A percentile compares a stretch with the other conserved stretches of the same genome.
These are phyloP conservation scores for Penicillium griseofulvum DNA, from an alignment of 2,329 filamentous ascomycete genomes.

Conservation along the genomic window DNA sequence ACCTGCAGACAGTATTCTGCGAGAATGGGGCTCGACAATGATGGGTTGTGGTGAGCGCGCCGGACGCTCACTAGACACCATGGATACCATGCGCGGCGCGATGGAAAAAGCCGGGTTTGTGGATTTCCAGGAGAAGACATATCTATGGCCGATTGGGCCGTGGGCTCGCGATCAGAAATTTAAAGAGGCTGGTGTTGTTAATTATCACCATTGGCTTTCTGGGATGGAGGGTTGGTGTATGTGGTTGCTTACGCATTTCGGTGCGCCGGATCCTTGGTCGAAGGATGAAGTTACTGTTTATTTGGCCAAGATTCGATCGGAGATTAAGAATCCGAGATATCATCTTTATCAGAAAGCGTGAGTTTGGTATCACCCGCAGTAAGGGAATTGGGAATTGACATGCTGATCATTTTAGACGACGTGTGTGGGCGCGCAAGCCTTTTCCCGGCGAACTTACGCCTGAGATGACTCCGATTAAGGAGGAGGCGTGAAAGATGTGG, in stretches of 20 bases:
- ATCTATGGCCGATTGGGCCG: slow-evolving; percentile 3
- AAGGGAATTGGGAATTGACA: too few relatives aligned
- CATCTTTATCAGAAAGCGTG: slow-evolving; percentile 4
- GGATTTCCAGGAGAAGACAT: slow-evolving; percentile 1
- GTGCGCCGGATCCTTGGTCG: slow-evolving; percentile 3
- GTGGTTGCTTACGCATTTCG: slow-evolving; percentile 3
- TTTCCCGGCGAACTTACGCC: background rate
- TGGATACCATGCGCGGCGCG: background rate
- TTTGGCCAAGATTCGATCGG: slow-evolving; percentile 5
- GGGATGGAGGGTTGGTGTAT: slow-evolving; percentile 4
- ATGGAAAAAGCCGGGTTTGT: background rate
- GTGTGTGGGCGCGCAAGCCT: slow-evolving; percentile 9
- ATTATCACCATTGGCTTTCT: slow-evolving; percentile 3
- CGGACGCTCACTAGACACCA: background rate
- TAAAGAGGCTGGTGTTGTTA: background rate
- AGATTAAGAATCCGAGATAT: background rate
- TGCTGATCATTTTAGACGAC: background rate
- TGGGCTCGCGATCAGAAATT: background rate
- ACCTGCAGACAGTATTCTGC: background rate
- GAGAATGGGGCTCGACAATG: background rate
- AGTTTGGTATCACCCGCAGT: background rate
- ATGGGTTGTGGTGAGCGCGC: background rate
- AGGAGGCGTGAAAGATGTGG: background rate
- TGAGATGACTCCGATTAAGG: background rate
- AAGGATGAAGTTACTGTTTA: slow-evolving; percentile 7